These are phyloP conservation scores for Elymus sibiricus DNA, from an alignment of 176 grass and related monocot genomes.

Conservation along the genomic window DNA sequence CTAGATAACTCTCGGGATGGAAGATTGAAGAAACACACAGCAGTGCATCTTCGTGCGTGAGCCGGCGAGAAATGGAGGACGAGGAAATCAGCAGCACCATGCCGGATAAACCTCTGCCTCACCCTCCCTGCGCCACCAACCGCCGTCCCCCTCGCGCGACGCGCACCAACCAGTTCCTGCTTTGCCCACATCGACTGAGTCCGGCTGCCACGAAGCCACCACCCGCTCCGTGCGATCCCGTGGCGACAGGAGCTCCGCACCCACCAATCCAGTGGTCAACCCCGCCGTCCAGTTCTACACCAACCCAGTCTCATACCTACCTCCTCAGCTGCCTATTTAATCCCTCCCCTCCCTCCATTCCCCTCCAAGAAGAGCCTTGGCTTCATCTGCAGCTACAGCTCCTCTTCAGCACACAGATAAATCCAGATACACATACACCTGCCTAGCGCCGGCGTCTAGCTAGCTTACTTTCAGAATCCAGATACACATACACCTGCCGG, in stretches of 20 bases:
- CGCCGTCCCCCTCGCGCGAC: not conserved
- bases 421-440: not conserved
- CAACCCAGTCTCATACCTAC: conserved; percentile 6
- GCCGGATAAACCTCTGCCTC: not conserved
- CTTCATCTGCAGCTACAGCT: not conserved
- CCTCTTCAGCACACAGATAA: conserved; percentile 12
- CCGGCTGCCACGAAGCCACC: not conserved
- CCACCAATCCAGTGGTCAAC: conserved; percentile 2
- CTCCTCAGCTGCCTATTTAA: conserved; percentile 53
- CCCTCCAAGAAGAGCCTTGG: conserved; percentile 37
- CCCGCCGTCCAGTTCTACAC: not conserved
- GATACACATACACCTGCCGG: not conserved
- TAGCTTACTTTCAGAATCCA: too few species aligned
- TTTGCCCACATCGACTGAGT: not conserved
- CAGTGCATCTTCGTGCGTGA: too few species aligned
- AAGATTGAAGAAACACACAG: too few species aligned
- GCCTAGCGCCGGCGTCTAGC: too few species aligned
- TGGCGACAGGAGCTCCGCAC: not conserved
- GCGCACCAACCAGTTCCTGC: not conserved
- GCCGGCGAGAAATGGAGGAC: not conserved
- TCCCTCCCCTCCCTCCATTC: not conserved
- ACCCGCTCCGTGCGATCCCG: not conserved
- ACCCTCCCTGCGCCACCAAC: not conserved
- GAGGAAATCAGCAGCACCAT: not conserved
- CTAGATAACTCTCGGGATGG: too few species aligned